Percentiles rank a stretch among this genome's conserved stretches.
These are phyloP conservation scores for Durotheca rogersii DNA, from an alignment of 495 filamentous ascomycete genomes.

Conservation along the genomic window DNA sequence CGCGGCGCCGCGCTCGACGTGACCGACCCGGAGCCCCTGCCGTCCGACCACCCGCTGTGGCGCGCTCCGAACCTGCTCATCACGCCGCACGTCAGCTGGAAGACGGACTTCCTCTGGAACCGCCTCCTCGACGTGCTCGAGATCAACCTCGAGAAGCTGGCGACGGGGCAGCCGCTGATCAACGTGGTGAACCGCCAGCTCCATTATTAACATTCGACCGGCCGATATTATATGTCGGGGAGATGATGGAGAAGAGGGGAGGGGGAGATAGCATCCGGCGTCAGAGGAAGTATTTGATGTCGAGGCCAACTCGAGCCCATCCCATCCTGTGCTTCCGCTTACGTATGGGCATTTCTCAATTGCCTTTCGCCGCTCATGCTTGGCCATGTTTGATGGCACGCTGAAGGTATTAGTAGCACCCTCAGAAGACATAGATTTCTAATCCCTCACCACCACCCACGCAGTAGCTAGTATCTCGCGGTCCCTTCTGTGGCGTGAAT, in stretches of 20 bases:
- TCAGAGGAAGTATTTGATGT: no score
- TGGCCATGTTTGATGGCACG: no score
- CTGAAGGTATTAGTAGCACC: no score
- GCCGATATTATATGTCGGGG: background rate
- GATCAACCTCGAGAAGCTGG: conserved; percentile 36
- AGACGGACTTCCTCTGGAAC: conserved; percentile 55
- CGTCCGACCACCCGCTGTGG: conserved; percentile 69
- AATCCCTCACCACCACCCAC: no score
- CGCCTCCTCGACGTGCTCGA: conserved; percentile 58
- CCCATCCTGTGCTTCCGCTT: no score
- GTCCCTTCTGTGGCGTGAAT: no score
- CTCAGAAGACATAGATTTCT: no score
- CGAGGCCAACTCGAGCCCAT: no score
- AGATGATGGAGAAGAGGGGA: background rate
- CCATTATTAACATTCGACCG: conserved; percentile 23
- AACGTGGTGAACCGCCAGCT: conserved; percentile 39
- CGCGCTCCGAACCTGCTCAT: conserved; percentile 67
- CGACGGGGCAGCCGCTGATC: conserved; percentile 31
- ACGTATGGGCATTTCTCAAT: no score
- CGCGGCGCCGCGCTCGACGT: conserved; percentile 79
- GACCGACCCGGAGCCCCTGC: conserved; percentile 80
- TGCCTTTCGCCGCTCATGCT: no score
- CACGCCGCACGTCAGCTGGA: conserved; percentile 76
- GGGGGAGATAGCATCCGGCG: background rate
- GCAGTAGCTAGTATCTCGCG: no score